phyloP scores from a whole-genome alignment of 176 grass and related monocot genomes.

The Triticum timopheevii region DNA sequence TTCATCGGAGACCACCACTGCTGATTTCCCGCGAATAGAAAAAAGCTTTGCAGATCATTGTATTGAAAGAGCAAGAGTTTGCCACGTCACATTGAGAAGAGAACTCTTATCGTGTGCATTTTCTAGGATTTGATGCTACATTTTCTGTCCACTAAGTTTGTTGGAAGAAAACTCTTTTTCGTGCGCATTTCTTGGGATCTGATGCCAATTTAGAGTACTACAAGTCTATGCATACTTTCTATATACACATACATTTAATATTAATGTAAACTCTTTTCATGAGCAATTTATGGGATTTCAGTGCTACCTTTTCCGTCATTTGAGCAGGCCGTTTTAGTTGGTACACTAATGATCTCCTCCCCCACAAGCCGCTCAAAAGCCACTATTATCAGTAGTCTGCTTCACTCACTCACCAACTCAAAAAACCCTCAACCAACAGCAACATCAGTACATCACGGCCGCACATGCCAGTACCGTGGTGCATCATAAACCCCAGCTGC shows the following conservation, averaged over 20 bases:
- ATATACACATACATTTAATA: neutral
- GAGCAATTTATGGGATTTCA: neutral
- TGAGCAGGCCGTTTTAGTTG: neutral
- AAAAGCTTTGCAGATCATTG: too few species aligned
- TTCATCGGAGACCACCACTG: too few species aligned
- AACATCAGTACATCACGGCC: neutral
- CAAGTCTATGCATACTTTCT: neutral
- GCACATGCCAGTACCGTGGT: neutral
- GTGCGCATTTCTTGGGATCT: too few species aligned
- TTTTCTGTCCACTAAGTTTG: neutral
- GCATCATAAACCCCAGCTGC: neutral
- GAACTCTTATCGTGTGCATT: too few species aligned
- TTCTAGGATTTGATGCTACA: neutral
- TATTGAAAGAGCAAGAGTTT: too few species aligned
- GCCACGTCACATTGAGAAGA: too few species aligned
- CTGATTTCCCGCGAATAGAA: too few species aligned
- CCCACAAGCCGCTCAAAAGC: neutral
- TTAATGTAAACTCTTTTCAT: neutral
- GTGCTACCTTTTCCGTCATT: neutral
- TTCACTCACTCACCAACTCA: neutral
- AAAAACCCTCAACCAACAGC: neutral
- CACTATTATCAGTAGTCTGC: neutral
- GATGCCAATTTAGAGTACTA: too few species aligned
- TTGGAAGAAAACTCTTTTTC: too few species aligned
- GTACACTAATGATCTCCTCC: neutral